Percentiles rank a stretch among this genome's conserved stretches.
Conservation (phyloP, 495 filamentous ascomycete species). For the Xylona heveae region DNA sequence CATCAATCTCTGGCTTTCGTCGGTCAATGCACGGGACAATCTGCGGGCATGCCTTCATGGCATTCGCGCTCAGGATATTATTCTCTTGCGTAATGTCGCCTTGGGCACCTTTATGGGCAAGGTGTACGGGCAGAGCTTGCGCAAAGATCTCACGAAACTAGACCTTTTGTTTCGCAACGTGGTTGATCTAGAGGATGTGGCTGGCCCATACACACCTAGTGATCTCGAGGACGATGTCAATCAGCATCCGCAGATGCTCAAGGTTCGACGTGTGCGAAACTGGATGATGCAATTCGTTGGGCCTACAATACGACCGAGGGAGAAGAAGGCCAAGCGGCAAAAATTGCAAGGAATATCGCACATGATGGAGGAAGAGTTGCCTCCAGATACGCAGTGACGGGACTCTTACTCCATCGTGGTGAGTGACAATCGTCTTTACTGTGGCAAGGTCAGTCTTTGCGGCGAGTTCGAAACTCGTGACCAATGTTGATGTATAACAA, state of each 20-base stretch:
- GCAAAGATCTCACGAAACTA: conserved; percentile 46
- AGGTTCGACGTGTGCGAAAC: conserved; percentile 42
- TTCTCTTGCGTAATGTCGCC: conserved; percentile 59
- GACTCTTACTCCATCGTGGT: too few species aligned
- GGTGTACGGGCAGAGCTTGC: conserved; percentile 58
- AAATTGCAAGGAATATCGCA: conserved; percentile 2
- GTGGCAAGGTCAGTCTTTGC: too few species aligned
- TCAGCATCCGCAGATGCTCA: conserved; percentile 30
- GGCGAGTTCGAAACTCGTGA: too few species aligned
- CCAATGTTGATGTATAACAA: too few species aligned
- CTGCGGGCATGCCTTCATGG: conserved; percentile 22
- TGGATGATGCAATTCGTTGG: conserved; percentile 62
- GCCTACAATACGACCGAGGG: conserved; percentile 16
- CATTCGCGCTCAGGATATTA: conserved; percentile 47
- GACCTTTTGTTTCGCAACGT: conserved; percentile 31
- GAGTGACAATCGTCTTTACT: too few species aligned
- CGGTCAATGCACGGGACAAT: conserved; percentile 9
- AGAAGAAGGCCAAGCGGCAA: conserved; percentile 15
- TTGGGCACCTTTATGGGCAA: conserved; percentile 45
- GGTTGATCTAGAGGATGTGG: conserved; percentile 7
- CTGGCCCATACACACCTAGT: conserved; percentile 20
- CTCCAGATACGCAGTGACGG: conserved; percentile 26
- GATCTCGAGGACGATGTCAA: conserved; percentile 16
- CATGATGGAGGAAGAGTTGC: conserved; percentile 20
- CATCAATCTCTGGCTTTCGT: conserved; percentile 62